These are phyloP conservation scores for Drechslerella stenobrocha DNA, from an alignment of 2,329 filamentous ascomycete genomes.

Conservation along the genomic window DNA sequence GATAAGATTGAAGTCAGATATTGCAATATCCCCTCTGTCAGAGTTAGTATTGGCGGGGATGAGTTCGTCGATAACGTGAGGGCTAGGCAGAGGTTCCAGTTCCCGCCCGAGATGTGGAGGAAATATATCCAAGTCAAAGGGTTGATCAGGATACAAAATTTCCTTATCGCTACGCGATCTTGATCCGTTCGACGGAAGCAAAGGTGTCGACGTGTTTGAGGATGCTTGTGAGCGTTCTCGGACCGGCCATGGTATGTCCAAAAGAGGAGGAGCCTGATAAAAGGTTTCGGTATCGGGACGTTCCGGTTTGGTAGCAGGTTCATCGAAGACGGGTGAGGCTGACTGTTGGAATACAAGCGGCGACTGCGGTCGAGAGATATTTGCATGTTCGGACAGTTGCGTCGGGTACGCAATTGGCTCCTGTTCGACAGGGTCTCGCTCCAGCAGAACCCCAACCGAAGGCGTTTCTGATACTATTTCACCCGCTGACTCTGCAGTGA, in stretches of 20 bases:
- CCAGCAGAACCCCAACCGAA: too few relatives aligned
- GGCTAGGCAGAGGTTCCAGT: too few relatives aligned
- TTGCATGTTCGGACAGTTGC: background rate
- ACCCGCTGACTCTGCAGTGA: background rate
- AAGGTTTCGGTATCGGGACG: conserved; percentile 22
- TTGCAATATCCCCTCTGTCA: background rate
- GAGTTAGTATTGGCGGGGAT: background rate
- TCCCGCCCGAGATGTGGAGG: too few relatives aligned
- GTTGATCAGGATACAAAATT: background rate
- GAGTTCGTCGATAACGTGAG: conserved; percentile 19
- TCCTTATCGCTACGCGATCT: background rate
- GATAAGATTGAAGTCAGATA: conserved; percentile 14
- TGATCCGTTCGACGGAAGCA: background rate
- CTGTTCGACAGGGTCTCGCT: too few relatives aligned
- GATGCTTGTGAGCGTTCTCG: conserved; percentile 3
- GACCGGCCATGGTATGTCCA: conserved; percentile 21
- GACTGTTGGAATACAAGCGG: background rate
- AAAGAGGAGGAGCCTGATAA: conserved; percentile 10
- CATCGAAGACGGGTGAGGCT: background rate
- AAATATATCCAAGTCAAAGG: background rate
- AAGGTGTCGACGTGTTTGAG: conserved; percentile 4
- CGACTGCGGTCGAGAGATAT: background rate
- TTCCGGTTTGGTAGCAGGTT: conserved; percentile 26
- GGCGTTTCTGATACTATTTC: too few relatives aligned
- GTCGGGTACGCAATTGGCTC: too few relatives aligned